Conservation (phyloP, 2,329 filamentous ascomycete genomes). For the Drechslera avenae region DNA sequence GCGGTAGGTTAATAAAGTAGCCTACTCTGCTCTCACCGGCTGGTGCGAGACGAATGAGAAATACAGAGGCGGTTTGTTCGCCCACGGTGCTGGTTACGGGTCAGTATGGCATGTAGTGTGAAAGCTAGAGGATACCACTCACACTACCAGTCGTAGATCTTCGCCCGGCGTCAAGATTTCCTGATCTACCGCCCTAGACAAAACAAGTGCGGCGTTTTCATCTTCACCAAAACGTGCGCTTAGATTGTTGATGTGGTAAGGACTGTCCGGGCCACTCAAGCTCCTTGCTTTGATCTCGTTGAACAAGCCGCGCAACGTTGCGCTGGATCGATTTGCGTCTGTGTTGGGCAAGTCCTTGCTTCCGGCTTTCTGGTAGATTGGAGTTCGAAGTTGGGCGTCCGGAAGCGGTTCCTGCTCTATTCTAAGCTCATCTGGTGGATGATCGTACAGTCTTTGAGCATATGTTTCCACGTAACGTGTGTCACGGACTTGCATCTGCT, state of each 20-base stretch:
- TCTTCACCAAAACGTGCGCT: neutral
- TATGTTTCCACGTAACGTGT: constrained; percentile 1
- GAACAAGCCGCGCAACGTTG: constrained; percentile 8
- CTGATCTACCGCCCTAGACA: constrained; percentile 2
- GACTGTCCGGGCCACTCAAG: neutral
- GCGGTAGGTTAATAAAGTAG: constrained; percentile 20
- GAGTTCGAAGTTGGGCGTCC: constrained; percentile 7
- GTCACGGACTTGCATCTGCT: neutral
- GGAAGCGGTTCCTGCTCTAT: constrained; percentile 4
- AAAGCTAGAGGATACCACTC: neutral
- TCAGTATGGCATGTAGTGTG: neutral
- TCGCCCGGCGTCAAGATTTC: neutral
- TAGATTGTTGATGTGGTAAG: neutral
- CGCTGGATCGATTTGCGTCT: constrained; percentile 2
- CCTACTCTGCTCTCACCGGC: neutral
- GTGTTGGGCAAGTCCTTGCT: neutral
- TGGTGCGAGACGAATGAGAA: constrained; percentile 3
- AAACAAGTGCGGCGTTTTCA: constrained; percentile 2
- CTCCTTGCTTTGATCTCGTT: constrained; percentile 11
- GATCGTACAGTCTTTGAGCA: constrained; percentile 4
- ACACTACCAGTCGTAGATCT: constrained; percentile 13
- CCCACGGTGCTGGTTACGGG: neutral
- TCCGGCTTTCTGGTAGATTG: constrained; percentile 5
- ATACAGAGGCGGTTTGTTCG: constrained; percentile 1
- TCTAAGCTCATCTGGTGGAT: neutral